Base-by-base conservation (phyloP, 768 basidiomycete species). In the Suillus placidus region DNA sequence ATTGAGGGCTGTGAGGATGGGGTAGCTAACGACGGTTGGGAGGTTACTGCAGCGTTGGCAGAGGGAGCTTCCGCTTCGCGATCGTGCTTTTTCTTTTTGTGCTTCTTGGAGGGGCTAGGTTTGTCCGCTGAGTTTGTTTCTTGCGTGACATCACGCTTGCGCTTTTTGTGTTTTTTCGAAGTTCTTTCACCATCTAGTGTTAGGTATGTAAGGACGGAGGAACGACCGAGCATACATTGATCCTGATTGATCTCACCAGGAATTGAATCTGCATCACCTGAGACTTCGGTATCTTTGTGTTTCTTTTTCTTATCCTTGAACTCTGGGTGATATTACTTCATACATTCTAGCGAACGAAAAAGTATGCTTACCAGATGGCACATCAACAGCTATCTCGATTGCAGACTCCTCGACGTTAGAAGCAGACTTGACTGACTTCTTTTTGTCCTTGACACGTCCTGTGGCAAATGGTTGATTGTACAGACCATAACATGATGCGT, bases 11-110 rank as follows among this genome's bases (percentile, higher is more conserved):
- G 62, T 51, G 16, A 68, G 45, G 35, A 57, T n/a, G 67, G 57
- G n/a, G 72, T 55, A 42, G 67, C 62, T 5, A 72, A 69, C 4
- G 71, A 7, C 4, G 72, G 43, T 35, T 69, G 63, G 9, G 62
- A 45, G 54, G 75, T 72, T 18, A 70, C 74, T 56, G 64, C 65
- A 42, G 64, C 47, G 26, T 67, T 64, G 6, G 61, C 55, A 30
- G 61, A 38, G 37, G 43, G 54, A 40, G 67, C 38, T 14, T 62
- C 49, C 13, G 58, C 47, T 45, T 60, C 64, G 35, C 66, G 67
- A 62, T 70, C 69, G 18, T 63, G 65, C 61, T 71, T 78, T 45
- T 65, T 68, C 62, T 74, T 74, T 56, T 76, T 78, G 56, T 71
- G 67, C 32, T 70, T 73, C 66, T 76, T 73, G 57, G 65, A 23